phyloP scores from a whole-genome alignment of 169 alveolate species.

The Eimeria brunetti region DNA sequence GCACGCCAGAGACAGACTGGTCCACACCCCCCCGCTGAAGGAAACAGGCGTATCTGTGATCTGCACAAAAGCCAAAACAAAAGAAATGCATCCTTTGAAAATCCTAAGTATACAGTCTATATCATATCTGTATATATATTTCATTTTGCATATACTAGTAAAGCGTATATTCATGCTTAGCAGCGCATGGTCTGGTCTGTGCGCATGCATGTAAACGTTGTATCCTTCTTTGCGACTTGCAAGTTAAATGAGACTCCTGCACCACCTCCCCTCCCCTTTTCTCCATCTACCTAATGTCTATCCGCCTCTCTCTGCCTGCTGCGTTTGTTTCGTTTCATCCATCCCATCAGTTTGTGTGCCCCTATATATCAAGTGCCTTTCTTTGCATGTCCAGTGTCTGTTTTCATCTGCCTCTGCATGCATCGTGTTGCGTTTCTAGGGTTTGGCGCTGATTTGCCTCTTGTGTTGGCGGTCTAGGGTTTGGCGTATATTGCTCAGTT shows the following conservation, averaged over 20 bases:
- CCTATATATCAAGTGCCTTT: background rate
- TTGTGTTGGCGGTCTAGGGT: no score
- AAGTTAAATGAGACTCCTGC: no score
- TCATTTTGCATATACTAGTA: background rate
- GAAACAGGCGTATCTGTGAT: conserved; percentile 35
- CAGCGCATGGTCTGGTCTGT: background rate
- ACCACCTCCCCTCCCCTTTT: no score
- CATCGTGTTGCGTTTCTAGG: no score
- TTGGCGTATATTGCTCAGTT: no score
- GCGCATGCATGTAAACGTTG: background rate
- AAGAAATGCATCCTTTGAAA: background rate
- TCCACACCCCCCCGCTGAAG: conserved; percentile 63
- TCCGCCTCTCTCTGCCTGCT: no score
- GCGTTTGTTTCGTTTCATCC: no score
- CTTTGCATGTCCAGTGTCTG: background rate
- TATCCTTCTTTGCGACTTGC: background rate
- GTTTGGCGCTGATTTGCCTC: no score
- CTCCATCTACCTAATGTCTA: no score
- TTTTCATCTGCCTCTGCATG: background rate
- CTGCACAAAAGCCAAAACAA: conserved; percentile 6
- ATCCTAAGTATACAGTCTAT: no score
- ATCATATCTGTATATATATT: no score
- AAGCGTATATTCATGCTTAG: background rate
- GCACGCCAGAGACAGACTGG: conserved; percentile 69
- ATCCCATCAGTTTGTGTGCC: no score